A percentile compares a stretch with the other conserved stretches of the same genome.
These are phyloP conservation scores for Clonostachys solani DNA, from an alignment of 2,329 filamentous ascomycete genomes.

Conservation along the genomic window DNA sequence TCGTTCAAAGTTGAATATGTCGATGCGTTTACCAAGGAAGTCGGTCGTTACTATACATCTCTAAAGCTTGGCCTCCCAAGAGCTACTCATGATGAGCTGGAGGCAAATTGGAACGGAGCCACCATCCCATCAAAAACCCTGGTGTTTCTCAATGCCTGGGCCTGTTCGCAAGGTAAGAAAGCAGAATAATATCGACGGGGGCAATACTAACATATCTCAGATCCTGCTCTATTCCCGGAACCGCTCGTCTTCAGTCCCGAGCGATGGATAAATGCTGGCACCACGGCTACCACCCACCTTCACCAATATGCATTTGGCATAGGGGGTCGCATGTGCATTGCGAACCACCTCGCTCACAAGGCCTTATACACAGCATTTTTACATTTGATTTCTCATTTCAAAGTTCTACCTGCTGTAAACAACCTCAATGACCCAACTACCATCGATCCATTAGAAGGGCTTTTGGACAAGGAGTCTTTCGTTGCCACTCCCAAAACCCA, in stretches of 20 bases:
- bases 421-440: not conserved
- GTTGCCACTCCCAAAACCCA: not conserved
- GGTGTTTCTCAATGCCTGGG: not conserved
- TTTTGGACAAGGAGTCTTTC: conserved; percentile 1
- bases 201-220: not conserved
- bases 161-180: not conserved
- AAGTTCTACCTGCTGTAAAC: conserved; percentile 25
- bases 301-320: conserved; percentile 49
- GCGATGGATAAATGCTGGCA: conserved; percentile 19
- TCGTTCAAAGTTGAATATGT: not conserved
- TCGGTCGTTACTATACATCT: not conserved
- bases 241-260: conserved; percentile 34
- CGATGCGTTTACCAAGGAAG: not conserved
- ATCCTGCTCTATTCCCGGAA: conserved; percentile 22
- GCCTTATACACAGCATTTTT: conserved; percentile 47
- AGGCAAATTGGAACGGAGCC: not conserved
- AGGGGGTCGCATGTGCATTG: conserved; percentile 48
- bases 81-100: not conserved
- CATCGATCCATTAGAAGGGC: not conserved
- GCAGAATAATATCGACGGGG: not conserved
- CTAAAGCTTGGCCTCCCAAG: not conserved
- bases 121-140: not conserved
- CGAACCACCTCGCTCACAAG: conserved; percentile 45
- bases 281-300: conserved; percentile 15
- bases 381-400: conserved; percentile 43